Evolutionary conservation across 2,329 filamentous ascomycete genomes (phyloP), one percentile per base, ranked within the genome.

Genomic region (Allantophomopsis lycopodina): DNA sequence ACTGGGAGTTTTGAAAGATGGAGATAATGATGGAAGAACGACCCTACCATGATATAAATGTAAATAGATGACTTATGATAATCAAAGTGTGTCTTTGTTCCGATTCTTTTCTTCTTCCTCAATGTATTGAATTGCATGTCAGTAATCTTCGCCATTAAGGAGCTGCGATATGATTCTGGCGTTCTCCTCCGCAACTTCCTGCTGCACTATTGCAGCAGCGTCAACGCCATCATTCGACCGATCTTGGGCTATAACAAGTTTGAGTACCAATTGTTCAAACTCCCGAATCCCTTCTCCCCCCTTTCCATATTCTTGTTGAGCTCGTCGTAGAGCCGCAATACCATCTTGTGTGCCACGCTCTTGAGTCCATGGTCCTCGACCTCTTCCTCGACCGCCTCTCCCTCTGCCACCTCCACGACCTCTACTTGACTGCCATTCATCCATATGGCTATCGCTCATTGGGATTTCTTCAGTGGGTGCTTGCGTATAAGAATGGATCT

Each of bases 281-380:
- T 76, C 74, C 38, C 66, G 58, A 34, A 79, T 59, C 6, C 62
- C 73, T 45, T 76, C 70, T 28, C 71, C 71, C 44, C 65, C 65
- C 46, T 68, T 63, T n/a, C 66, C 63, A 1, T 65, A 61, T 23
- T 64, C 60, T 18, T 60, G 60, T 41, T 69, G 61, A 30, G 68
- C 67, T 41, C 56, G 62, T 35, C 68, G 66, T 41, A 79, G 57
- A 11, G 65, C 65, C 15, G 64, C 61, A 39, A 71, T 68, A 4
- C 70, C 75, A 16, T 65, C 65, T 37, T 64, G 60, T 39, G 76
- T 62, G 10, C 73, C 74, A 10, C 68, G 60, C 28, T 77, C 71
- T 37, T 63, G 60, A 15, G 69, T 69, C 75, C 74, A 79, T 14
- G 39, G 38, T 14, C 16, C 38, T 34, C 30, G 14, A 16, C 23